Conservation (phyloP, 2,329 filamentous ascomycete species). For the Beauveria australis region DNA sequence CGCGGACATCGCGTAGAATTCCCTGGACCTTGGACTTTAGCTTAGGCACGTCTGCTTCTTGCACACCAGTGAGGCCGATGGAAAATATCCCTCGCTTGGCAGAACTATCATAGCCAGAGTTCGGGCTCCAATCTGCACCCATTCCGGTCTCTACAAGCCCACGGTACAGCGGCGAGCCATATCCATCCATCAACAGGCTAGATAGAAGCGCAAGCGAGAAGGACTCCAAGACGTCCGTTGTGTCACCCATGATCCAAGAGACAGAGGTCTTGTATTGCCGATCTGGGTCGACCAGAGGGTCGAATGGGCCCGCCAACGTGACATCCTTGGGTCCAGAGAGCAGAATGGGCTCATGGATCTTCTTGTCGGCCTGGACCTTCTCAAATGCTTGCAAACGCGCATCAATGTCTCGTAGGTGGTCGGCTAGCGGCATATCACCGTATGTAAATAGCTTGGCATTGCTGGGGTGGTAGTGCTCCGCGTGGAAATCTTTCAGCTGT, state of each 20-base stretch:
- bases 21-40: slow-evolving; percentile 67
- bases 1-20: slow-evolving; percentile 60
- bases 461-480: slow-evolving; percentile 91
- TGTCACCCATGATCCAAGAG: slow-evolving; percentile 85
- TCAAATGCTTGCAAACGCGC: slow-evolving; percentile 66
- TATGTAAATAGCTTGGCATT: slow-evolving; percentile 96
- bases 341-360: slow-evolving; percentile 69
- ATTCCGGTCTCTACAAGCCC: slow-evolving; percentile 83
- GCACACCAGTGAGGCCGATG: slow-evolving; percentile 83
- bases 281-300: slow-evolving; percentile 76
- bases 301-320: slow-evolving; percentile 70
- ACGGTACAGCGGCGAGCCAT: slow-evolving; percentile 87
- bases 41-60: slow-evolving; percentile 66
- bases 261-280: slow-evolving; percentile 91
- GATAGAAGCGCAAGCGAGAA: slow-evolving; percentile 80
- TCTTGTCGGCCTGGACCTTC: slow-evolving; percentile 58
- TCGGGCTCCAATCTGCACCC: slow-evolving; percentile 89
- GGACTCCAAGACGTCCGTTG: slow-evolving; percentile 73
- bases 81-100: slow-evolving; percentile 77
- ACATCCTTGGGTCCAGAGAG: slow-evolving; percentile 63
- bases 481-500: slow-evolving; percentile 81
- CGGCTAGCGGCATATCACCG: slow-evolving; percentile 77
- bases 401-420: slow-evolving; percentile 74
- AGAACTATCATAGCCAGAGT: slow-evolving; percentile 81
- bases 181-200: slow-evolving; percentile 82